Percentiles rank a stretch among this genome's conserved stretches.
Conservation (phyloP, 208 protist species). For the Trypanosoma cruzi region DNA sequence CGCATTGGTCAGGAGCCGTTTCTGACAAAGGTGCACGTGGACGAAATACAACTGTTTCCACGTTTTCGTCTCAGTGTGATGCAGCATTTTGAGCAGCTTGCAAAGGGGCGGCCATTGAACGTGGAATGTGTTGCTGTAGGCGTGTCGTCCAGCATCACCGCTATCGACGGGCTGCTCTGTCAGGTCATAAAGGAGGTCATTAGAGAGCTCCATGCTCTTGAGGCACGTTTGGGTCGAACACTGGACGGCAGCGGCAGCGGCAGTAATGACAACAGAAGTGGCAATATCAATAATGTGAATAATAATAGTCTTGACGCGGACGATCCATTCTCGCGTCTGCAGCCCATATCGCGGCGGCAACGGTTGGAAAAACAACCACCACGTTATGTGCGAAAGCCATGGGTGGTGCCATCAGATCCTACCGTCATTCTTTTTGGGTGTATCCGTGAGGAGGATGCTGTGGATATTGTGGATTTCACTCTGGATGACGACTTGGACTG, state of each 20-base stretch:
- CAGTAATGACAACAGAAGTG: background rate
- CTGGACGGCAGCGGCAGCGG: background rate
- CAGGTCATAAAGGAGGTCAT: conserved; percentile 71
- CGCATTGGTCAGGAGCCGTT: conserved; percentile 68
- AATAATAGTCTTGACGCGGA: conserved; percentile 4
- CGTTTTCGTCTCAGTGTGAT: conserved; percentile 80
- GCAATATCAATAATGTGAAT: background rate
- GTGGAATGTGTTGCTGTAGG: conserved; percentile 65
- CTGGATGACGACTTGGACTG: conserved; percentile 69
- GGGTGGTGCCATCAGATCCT: conserved; percentile 36
- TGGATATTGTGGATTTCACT: conserved; percentile 40
- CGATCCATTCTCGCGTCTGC: conserved; percentile 1
- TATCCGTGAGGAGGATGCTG: conserved; percentile 36
- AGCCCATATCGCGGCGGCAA: conserved; percentile 21
- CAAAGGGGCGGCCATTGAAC: conserved; percentile 35
- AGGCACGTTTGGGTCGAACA: conserved; percentile 33
- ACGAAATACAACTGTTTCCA: conserved; percentile 83
- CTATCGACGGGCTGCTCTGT: conserved; percentile 55
- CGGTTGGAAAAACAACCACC: conserved; percentile 28
- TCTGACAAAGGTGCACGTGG: conserved; percentile 58
- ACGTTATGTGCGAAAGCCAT: conserved; percentile 42
- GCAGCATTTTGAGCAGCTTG: conserved; percentile 71
- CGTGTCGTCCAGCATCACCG: conserved; percentile 16
- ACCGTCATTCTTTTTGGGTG: conserved; percentile 42
- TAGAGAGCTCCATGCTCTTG: conserved; percentile 57